Conservation (phyloP, 257 asterid genomes). For the Solanum piurae region DNA sequence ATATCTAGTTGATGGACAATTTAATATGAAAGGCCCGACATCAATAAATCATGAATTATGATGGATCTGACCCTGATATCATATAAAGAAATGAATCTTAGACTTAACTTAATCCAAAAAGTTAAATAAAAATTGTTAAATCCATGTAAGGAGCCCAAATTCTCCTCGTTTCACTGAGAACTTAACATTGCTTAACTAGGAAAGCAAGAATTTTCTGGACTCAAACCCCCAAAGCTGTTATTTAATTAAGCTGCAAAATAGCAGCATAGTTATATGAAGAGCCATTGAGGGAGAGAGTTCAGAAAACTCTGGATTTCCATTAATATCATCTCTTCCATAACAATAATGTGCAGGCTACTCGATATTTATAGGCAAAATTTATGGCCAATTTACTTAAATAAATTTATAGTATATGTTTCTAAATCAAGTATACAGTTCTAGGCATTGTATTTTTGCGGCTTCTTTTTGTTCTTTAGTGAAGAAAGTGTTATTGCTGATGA, state of each 20-base stretch:
- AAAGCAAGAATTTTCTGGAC: conserved; percentile 1
- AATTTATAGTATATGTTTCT: background rate
- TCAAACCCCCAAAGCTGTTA: background rate
- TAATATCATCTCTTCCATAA: background rate
- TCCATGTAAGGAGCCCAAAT: no score
- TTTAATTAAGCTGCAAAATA: background rate
- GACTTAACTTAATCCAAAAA: accelerated
- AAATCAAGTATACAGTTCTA: background rate
- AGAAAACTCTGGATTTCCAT: conserved; percentile 8
- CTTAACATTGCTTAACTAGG: background rate
- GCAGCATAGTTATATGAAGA: background rate
- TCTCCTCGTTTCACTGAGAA: background rate
- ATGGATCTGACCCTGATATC: no score
- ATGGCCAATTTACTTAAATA: background rate
- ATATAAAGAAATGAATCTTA: no score
- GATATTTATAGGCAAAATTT: background rate
- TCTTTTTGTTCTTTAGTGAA: background rate
- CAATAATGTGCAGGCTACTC: background rate
- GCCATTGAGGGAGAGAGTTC: conserved; percentile 40
- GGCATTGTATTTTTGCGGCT: background rate
- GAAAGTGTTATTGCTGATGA: background rate
- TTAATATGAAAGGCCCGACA: no score
- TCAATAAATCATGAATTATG: no score
- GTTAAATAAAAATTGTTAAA: no score
- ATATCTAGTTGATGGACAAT: no score